Evolutionary conservation across 352 stramenopile genomes (phyloP), one percentile per base, ranked within the genome.

Genomic region (Elongisporangium prolatum): DNA sequence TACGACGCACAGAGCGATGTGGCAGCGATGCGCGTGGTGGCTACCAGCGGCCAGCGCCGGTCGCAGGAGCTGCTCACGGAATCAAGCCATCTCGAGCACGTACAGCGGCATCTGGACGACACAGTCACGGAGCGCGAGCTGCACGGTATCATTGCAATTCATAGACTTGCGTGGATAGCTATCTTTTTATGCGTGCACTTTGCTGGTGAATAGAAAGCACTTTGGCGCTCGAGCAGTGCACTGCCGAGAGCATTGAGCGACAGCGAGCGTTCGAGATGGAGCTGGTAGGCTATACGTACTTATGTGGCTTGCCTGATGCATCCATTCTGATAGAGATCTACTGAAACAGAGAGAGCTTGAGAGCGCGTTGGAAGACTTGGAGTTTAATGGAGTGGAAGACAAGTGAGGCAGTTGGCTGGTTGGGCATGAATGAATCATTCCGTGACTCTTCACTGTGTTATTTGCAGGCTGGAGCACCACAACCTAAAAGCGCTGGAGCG

Each of bases 221-320:
- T 10, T 56, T 40, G 3, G 69, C 68, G 21, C 80, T 84, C 64
- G 56, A 68, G 62, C 74, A 84, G 59, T 67, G 71, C 17, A 67
- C 74, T 0, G 57, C 54, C 10, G 74, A 84, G 52, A 63, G 71
- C 50, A 48, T 50, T 2, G 64, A 80, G 48, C 68, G 65, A 6
- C 63, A 72, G 52, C 67, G 57, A 28, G 55, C 21, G 4, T 74
- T 63, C 49, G 63, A 78, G 34, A 17, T 48, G 2, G 66, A 84
- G n/a, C 38, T 84, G 63, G 74, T 84, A 6, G 48, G 65, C 47
- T n/a, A 11, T 44, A 21, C n/a, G 5, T 9, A 13, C 54, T 21
- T 0, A 17, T 48, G 21, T 16, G 17, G 17, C 17, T 37, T 25
- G 25, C 4, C 6, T 6, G 28, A 10, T 61, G 2, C 16, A 54